Evolutionary conservation across 805 yeast genomes (phyloP), one percentile per base, ranked within the genome.

Genomic region (Lipomyces yamadae): DNA sequence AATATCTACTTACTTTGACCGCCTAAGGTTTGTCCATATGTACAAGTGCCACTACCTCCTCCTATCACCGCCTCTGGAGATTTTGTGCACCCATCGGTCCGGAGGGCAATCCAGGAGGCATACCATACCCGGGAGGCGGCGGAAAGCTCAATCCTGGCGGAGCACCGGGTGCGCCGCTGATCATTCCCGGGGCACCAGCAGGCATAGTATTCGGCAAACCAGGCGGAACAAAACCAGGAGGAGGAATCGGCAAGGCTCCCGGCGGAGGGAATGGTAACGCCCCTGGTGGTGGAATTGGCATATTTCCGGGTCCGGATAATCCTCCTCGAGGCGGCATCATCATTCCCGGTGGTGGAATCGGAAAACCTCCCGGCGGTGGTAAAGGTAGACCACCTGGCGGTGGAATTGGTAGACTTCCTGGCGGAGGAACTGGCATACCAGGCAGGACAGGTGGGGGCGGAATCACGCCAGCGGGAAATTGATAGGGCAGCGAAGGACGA

Each of bases 321-420:
- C 56, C 60, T 3, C 64, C 64, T 11, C 56, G 60, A 33, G 56
- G 56, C 15, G 57, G 56, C 5, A 53, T 13, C 29, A 61, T 50
- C 60, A 61, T 58, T 10, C 62, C 65, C 2, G 67, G 67, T 29
- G 70, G 70, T 15, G 70, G 70, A n/a, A 61, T 24, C 29, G 62
- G 62, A 13, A 60, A 37, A 15, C 29, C 10, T 15, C 59, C 59
- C 7, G 52, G 33, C 24, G 59, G 52, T 37, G 63, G 63, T 18
- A 60, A 4, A 15, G 61, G 60, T 3, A 60, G 45, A 3, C 52
- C 54, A 2, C 56, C 60, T 1, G 60, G 65, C 7, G 58, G 37
- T 4, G 68, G 61, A 30, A 60, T 56, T n/a, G 61, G 34, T 56
- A 62, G 56, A n/a, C 68, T 62, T 5, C 59, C 50, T 1, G 61